phyloP scores from a whole-genome alignment of 805 yeast species.

The Limtongozyma cylindracea region DNA sequence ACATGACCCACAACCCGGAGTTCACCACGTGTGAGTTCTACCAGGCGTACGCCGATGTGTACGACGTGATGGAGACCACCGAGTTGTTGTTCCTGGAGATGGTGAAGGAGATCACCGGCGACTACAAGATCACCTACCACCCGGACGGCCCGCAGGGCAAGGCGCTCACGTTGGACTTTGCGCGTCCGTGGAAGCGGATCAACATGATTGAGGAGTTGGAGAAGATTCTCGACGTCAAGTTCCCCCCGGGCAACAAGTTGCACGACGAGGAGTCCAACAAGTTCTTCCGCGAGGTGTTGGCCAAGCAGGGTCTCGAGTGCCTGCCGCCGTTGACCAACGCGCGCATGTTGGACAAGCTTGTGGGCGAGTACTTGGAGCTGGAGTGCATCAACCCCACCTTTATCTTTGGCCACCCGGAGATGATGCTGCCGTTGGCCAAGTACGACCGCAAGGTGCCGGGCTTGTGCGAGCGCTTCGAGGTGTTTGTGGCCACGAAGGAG shows the following conservation, averaged over 20 bases:
- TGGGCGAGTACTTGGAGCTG: conserved; percentile 93
- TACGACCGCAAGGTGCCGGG: conserved; percentile 84
- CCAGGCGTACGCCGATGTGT: conserved; percentile 93
- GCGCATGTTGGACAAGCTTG: conserved; percentile 94
- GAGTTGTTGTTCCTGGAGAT: conserved; percentile 85
- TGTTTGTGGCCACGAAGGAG: conserved; percentile 95
- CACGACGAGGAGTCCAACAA: conserved; percentile 86
- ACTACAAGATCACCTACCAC: conserved; percentile 65
- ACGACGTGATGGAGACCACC: conserved; percentile 87
- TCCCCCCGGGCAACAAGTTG: conserved; percentile 89
- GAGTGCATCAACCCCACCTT: conserved; percentile 90
- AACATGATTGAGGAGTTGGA: conserved; percentile 94
- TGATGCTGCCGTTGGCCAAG: conserved; percentile 99
- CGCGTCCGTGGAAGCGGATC: conserved; percentile 96
- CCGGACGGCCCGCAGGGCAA: conserved; percentile 84
- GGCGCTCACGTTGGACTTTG: conserved; percentile 57
- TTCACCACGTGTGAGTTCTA: conserved; percentile 97
- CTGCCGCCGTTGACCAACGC: conserved; percentile 90
- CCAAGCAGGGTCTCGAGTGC: conserved; percentile 68
- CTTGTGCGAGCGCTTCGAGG: conserved; percentile 94
- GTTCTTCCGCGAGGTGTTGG: conserved; percentile 61
- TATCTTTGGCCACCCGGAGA: conserved; percentile 96
- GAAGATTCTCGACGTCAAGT: conserved; percentile 59
- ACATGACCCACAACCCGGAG: conserved; percentile 97
- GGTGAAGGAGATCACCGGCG: conserved; percentile 91